Conservation (phyloP, 1,284 basidiomycete genomes). For the Malassezia furfur region DNA sequence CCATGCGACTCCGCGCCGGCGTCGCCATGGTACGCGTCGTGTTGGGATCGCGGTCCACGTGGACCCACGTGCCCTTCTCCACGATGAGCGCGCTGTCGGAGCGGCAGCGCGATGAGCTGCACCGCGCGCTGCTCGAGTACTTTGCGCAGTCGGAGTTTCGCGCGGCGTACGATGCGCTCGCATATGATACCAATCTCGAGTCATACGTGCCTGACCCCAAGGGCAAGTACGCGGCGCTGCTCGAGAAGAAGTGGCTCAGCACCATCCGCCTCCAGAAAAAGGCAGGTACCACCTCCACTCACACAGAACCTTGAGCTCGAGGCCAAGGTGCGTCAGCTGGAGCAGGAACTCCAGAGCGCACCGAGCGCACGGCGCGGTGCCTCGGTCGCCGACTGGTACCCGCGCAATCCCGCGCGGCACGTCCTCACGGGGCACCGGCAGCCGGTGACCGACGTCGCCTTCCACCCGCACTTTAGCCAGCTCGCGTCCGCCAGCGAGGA, state of each 20-base stretch:
- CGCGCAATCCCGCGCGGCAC: conserved; percentile 67
- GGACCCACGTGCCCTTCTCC: conserved; percentile 9
- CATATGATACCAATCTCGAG: conserved; percentile 53
- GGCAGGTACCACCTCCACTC: conserved; percentile 51
- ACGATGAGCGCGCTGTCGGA: conserved; percentile 56
- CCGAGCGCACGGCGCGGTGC: conserved; percentile 59
- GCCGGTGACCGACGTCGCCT: conserved; percentile 66
- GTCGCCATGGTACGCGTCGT: neutral
- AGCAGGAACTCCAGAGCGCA: conserved; percentile 61
- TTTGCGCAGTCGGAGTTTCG: conserved; percentile 61
- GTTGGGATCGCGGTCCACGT: conserved; percentile 8
- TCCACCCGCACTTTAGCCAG: conserved; percentile 75
- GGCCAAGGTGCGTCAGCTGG: conserved; percentile 62
- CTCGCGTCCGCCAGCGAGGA: conserved; percentile 79
- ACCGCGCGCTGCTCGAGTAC: conserved; percentile 61
- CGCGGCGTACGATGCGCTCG: conserved; percentile 60
- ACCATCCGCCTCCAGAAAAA: conserved; percentile 87
- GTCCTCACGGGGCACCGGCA: conserved; percentile 69
- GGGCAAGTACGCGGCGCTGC: conserved; percentile 67
- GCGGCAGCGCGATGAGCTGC: conserved; percentile 71
- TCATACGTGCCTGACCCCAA: conserved; percentile 72
- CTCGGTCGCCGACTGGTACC: conserved; percentile 69
- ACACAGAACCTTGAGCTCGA: conserved; percentile 59
- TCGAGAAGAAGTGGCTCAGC: conserved; percentile 92
- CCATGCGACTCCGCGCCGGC: neutral